Evolutionary conservation across 441 rosid genomes (phyloP), one percentile per base, ranked within the genome.

Genomic region (Syzygium syzygioides): DNA sequence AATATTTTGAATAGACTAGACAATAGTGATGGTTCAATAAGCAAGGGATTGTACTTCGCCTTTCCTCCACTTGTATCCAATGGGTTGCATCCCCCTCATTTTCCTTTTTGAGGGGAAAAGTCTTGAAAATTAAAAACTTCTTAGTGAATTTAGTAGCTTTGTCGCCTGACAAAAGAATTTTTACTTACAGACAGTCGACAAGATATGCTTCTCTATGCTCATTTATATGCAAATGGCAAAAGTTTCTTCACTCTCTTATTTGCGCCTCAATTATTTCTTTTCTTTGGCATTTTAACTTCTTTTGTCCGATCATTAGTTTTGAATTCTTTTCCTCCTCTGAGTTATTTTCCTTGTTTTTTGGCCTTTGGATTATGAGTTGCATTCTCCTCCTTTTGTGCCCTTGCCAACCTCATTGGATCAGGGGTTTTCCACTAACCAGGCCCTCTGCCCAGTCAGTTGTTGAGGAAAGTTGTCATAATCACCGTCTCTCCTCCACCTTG

Each of bases 1-100:
- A 66, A 26, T n/a, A 34, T 79, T 60, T 85, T 89, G 87, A 90
- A 84, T 68, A 89, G 88, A 76, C 52, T 76, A 12, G 83, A 26
- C 52, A 23, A 15, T 41, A 41, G 83, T 41, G 83, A 76, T 76
- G 83, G 83, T 2, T 76, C 18, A 23, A 7, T 41, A 76, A 23
- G 83, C 83, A 41, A 48, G 18, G n/a, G 83, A 6, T 41, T 41
- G 52, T 76, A 14, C 10, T 76, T 76, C 50, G n/a, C 83, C 28
- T 76, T 76, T 76, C 52, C 52, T 41, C 48, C 83, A 41, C 83
- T 76, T 41, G 83, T 76, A 23, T 76, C 83, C 83, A 76, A 23
- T 76, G n/a, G n/a, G 52, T 76, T 4, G 41, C 52, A 76, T 41
- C 83, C 83, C 83, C 48, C 25, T 71, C 50, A 37, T 19, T 19